Evolutionary conservation across 148 eudicot species (phyloP), one percentile per base, ranked within the genome.

Genomic region (Cornus kousa): DNA sequence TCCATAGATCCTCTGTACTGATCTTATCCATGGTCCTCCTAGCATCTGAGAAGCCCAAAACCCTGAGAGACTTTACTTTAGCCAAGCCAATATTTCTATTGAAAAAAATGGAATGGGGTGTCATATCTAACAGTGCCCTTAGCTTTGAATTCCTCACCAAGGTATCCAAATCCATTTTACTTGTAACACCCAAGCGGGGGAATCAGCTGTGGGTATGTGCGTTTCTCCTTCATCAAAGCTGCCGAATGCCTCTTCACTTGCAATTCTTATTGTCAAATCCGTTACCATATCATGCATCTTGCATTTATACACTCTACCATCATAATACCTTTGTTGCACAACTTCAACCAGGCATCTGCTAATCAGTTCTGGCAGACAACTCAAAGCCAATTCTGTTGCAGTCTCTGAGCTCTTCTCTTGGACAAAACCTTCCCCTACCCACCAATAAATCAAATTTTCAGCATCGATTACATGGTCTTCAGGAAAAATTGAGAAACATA

Each of bases 331-430:
- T 5, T 17, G 23, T 13, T 14, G 17, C 40, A 67, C 19, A 11
- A 67, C 70, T 67, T 67, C 70, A 67, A 67, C 70, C 6, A 67
- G 70, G 70, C 70, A 67, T 67, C 70, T 28, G 37, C 39, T 5
- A 12, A 14, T 31, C 16, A 67, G 37, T 67, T 28, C 39, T 3
- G 70, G 31, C 37, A 67, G 70, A 67, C 11, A 67, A 4, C 19
- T 14, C 12, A 19, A 67, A 14, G 37, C 70, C 9, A 7, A 3
- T 67, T 67, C 70, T 28, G 39, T 67, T 8, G 40, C 19, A 28
- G 19, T 12, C 31, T 67, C 20, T 31, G 37, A 2, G 5, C 70
- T 31, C 39, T 14, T 28, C 37, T 28, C 20, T 17, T 67, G 39
- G 37, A 31, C 70, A 28, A 67, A 31, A 67, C 70, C 70, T 13